Conservation (phyloP, 192 early-diverging fungal species). For the Globomyces pollinis-pini region DNA sequence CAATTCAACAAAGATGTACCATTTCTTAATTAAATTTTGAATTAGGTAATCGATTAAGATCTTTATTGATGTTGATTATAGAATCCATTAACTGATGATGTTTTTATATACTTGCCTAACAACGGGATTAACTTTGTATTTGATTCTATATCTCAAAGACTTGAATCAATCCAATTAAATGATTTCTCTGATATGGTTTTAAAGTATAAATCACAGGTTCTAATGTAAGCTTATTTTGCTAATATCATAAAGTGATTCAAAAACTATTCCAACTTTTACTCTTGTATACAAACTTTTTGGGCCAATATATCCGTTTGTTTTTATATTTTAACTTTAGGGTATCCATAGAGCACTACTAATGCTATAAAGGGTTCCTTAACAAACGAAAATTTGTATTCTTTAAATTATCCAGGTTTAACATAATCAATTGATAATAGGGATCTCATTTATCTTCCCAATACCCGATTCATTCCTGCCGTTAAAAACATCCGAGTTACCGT, state of each 20-base stretch:
- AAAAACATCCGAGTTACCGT: conserved; percentile 43
- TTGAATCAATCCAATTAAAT: conserved; percentile 57
- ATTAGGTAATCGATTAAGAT: neutral
- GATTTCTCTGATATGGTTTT: conserved; percentile 50
- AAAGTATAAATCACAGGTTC: conserved; percentile 47
- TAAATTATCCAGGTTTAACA: conserved; percentile 73
- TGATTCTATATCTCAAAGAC: conserved; percentile 45
- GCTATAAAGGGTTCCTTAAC: conserved; percentile 59
- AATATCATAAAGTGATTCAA: conserved; percentile 42
- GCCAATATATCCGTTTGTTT: conserved; percentile 23
- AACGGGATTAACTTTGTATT: conserved; percentile 53
- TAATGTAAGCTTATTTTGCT: conserved; percentile 29
- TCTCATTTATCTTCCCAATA: conserved; percentile 66
- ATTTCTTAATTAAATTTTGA: no score
- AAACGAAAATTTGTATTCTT: conserved; percentile 43
- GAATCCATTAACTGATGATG: conserved; percentile 10
- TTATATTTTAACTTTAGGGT: conserved; percentile 16
- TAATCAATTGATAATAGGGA: no score
- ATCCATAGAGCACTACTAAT: no score
- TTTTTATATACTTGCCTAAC: conserved; percentile 10
- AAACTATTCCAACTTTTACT: conserved; percentile 58
- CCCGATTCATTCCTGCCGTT: conserved; percentile 46
- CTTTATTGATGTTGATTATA: neutral
- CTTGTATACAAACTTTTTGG: conserved; percentile 66
- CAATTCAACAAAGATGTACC: no score